Conservation (phyloP, 345 rosid species). For the Excoecaria agallocha region DNA sequence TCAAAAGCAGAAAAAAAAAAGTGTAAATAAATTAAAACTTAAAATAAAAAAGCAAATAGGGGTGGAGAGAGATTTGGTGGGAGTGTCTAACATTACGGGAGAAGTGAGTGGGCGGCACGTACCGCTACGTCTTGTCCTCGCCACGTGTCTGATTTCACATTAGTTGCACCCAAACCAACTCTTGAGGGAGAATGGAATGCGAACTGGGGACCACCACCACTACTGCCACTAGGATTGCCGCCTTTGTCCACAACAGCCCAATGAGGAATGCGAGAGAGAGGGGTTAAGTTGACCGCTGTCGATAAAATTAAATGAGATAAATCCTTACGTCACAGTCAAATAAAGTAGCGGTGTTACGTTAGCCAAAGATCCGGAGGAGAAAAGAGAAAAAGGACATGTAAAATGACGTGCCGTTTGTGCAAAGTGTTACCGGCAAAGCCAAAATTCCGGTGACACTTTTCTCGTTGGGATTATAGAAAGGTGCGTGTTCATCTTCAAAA, state of each 20-base stretch:
- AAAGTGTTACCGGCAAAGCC: background rate
- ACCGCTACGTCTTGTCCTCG: background rate
- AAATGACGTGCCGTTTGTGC: background rate
- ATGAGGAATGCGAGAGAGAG: background rate
- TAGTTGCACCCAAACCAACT: background rate
- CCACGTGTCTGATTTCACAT: background rate
- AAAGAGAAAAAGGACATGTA: background rate
- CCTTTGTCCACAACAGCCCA: slow-evolving; percentile 1
- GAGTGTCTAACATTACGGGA: background rate
- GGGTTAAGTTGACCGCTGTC: background rate
- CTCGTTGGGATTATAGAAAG: too few species aligned
- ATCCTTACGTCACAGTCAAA: slow-evolving; percentile 10
- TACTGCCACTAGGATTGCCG: background rate
- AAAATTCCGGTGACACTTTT: background rate
- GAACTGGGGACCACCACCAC: background rate
- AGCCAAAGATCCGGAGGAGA: background rate
- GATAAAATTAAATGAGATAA: background rate
- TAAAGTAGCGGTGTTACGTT: background rate
- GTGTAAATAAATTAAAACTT: too few species aligned
- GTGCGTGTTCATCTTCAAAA: too few species aligned
- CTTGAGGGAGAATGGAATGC: too few species aligned
- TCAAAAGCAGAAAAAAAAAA: too few species aligned
- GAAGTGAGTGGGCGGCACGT: slow-evolving; percentile 5
- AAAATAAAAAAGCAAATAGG: too few species aligned
- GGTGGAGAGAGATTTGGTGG: background rate